Percentiles rank a stretch among this genome's conserved stretches.
Conservation (phyloP, 2,329 filamentous ascomycete genomes). For the Talaromyces sp. region DNA sequence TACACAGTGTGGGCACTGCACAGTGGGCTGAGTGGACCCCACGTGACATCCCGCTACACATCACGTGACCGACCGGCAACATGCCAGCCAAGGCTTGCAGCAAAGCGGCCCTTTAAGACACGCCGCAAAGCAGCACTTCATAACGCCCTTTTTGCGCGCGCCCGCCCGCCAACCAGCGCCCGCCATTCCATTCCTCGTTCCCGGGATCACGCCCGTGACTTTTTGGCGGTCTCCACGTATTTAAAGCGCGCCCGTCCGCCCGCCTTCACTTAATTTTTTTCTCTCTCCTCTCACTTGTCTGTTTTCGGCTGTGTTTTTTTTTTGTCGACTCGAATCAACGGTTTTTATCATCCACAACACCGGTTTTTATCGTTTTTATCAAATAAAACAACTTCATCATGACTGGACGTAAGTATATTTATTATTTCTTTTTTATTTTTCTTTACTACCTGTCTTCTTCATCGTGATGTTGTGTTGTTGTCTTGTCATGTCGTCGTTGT, state of each 20-base stretch:
- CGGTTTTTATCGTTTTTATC: neutral
- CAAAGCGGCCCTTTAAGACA: conserved; percentile 14
- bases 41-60: neutral
- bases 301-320: neutral
- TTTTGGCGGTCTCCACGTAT: conserved; percentile 11
- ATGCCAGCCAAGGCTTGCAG: neutral
- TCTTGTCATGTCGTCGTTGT: neutral
- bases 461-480: neutral
- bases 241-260: conserved; percentile 12
- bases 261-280: conserved; percentile 10
- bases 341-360: neutral
- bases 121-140: conserved; percentile 34
- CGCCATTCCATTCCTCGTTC: conserved; percentile 13
- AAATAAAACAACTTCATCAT: conserved; percentile 19
- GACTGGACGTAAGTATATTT: conserved; percentile 35
- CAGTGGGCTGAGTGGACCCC: no score
- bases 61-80: neutral
- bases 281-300: conserved; percentile 13
- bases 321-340: conserved; percentile 7
- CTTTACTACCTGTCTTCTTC: neutral
- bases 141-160: conserved; percentile 30
- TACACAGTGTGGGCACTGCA: no score
- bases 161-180: conserved; percentile 27
- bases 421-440: neutral
- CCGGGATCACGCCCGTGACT: conserved; percentile 2